Base-by-base conservation (phyloP, 352 stramenopile genomes). In the Vaucheria bursata region DNA sequence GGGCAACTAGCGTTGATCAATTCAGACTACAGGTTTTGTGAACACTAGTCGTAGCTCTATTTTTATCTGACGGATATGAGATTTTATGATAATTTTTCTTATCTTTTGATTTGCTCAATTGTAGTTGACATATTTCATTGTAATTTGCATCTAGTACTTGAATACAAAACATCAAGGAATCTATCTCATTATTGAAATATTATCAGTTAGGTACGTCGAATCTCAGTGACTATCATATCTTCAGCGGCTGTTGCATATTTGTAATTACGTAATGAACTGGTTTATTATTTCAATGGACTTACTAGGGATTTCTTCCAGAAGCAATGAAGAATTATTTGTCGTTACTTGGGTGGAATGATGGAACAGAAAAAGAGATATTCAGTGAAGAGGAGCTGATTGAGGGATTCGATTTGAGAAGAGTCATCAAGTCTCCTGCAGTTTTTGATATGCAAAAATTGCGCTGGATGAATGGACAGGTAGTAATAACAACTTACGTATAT, bases 281-380 rank as follows among this genome's bases (percentile, higher is more conserved):
- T 1, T 12, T 35, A 32, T 69, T n/a, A 69, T 69, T 1, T 8
- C 39, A 18, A n/a, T n/a, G n/a, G n/a, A n/a, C n/a, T n/a, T 25
- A 25, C 68, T 94, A 97, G 87, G 95, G 95, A 18, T 98, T 94
- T 81, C 85, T 98, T 3, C 89, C 95, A 7, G 93, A 92, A 80
- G 94, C 93, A 0, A 92, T 99, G 76, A 94, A 98, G 59, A 98
- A 99, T 78, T 99, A 98, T 78, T 88, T 99, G 4, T 92, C 94
- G 8, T 85, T 98, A n/a, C 89, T 99, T 18, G 77, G 77, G 12
- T 98, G 95, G 95, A 98, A 97, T 83, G 90, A 93, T 69, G 94
- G 94, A 29, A 97, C 95, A 65, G 96, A 97, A 65, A 92, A 98
- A 82, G 95, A 98, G 79, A 97, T 98, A 76, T 98, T 97, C 76